These are phyloP conservation scores for Tricholoma terreum DNA, from an alignment of 768 basidiomycete genomes.

Conservation along the genomic window DNA sequence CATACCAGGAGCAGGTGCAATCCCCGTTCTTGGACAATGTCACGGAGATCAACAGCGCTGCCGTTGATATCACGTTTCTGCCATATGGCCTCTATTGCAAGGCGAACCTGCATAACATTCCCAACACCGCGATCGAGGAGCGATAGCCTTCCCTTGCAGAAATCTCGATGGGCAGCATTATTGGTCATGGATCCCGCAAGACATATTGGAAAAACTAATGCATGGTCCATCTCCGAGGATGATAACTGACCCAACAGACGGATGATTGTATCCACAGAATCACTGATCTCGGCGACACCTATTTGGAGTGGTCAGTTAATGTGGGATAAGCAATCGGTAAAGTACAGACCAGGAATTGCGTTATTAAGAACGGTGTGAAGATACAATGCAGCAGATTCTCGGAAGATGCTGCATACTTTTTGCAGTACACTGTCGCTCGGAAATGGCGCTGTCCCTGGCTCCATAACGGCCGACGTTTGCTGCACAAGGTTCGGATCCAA, in stretches of 20 bases:
- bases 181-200: conserved; percentile 74
- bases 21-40: conserved; percentile 50
- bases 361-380: conserved; percentile 71
- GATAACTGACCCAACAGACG: conserved; percentile 52
- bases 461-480: conserved; percentile 21
- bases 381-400: conserved; percentile 63
- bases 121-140: conserved; percentile 56
- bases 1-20: conserved; percentile 51
- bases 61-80: conserved; percentile 58
- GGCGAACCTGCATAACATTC: conserved; percentile 53
- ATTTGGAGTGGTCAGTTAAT: conserved; percentile 8
- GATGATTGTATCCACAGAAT: conserved; percentile 53
- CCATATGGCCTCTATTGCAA: conserved; percentile 69
- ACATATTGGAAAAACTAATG: conserved; percentile 69
- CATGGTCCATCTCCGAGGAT: conserved; percentile 60
- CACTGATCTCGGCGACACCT: conserved; percentile 72
- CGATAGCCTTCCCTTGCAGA: conserved; percentile 56
- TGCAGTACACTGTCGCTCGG: conserved; percentile 46
- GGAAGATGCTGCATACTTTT: conserved; percentile 54
- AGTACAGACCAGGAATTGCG: conserved; percentile 59
- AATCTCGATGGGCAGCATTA: conserved; percentile 53
- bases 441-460: conserved; percentile 27
- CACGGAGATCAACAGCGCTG: conserved; percentile 56
- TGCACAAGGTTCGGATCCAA: conserved; percentile 41
- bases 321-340: background rate